phyloP scores from a whole-genome alignment of 2,329 filamentous ascomycete genomes.

The Paracoccidioides lutzii region DNA sequence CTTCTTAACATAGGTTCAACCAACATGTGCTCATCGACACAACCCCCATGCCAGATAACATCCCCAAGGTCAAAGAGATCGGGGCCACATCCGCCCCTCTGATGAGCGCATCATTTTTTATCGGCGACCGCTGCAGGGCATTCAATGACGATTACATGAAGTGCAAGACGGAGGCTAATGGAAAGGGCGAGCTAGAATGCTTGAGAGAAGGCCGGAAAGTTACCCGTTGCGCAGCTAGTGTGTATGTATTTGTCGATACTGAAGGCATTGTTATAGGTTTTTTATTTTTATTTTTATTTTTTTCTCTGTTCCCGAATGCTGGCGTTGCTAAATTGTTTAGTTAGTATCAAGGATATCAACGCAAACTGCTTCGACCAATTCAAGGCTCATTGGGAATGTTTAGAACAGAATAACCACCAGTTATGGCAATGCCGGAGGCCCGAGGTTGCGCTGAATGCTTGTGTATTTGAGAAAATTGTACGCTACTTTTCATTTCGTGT shows the following conservation, averaged over 20 bases:
- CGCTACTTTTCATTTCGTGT: constrained; percentile 22
- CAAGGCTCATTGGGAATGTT: constrained; percentile 83
- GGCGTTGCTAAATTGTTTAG: not conserved
- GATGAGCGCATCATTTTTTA: constrained; percentile 87
- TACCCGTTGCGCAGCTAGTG: constrained; percentile 87
- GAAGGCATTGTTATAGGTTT: not conserved
- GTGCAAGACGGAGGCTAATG: constrained; percentile 91
- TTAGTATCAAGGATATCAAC: constrained; percentile 86
- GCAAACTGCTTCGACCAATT: constrained; percentile 86
- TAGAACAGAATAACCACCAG: constrained; percentile 96
- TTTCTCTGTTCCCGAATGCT: too few species aligned
- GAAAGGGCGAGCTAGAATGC: constrained; percentile 84
- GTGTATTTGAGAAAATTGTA: constrained; percentile 92
- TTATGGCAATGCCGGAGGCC: constrained; percentile 84
- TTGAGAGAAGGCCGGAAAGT: constrained; percentile 94
- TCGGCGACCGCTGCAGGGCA: constrained; percentile 81
- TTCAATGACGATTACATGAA: constrained; percentile 99
- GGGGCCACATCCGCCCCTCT: constrained; percentile 87
- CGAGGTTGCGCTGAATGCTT: constrained; percentile 87
- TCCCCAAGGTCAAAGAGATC: constrained; percentile 88
- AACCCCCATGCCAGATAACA: constrained; percentile 80
- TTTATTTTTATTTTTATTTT: too few species aligned
- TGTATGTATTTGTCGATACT: constrained; percentile 50
- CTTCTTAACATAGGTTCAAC: constrained; percentile 58
- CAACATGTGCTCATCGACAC: constrained; percentile 89